Conservation (phyloP, 495 filamentous ascomycete species). For the Platismatia glauca region DNA sequence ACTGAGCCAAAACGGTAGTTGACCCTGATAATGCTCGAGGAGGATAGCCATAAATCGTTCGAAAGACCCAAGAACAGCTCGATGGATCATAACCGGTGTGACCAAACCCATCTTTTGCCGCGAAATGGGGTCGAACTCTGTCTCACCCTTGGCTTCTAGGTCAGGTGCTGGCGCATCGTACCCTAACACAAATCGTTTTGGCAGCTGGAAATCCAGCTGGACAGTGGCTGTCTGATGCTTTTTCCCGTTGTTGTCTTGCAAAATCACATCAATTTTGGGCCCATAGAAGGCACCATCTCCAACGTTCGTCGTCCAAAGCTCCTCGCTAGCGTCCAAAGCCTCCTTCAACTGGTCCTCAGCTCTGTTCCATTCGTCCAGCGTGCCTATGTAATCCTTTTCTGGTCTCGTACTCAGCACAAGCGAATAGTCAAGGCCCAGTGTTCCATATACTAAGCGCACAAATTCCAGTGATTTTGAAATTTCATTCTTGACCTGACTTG, state of each 20-base stretch:
- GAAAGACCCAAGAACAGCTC: slow-evolving; percentile 77
- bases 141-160: slow-evolving; percentile 47
- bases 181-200: slow-evolving; percentile 67
- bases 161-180: slow-evolving; percentile 71
- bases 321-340: slow-evolving; percentile 57
- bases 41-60: slow-evolving; percentile 82
- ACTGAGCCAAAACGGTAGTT: slow-evolving; percentile 88
- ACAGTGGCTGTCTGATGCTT: slow-evolving; percentile 88
- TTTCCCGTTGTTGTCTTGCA: slow-evolving; percentile 75
- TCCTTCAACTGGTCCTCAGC: slow-evolving; percentile 66
- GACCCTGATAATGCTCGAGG: slow-evolving; percentile 74
- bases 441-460: slow-evolving; percentile 66
- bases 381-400: slow-evolving; percentile 67
- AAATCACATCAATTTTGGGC: slow-evolving; percentile 86
- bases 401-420: slow-evolving; percentile 77
- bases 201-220: slow-evolving; percentile 90
- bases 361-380: slow-evolving; percentile 67
- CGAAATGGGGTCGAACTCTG: slow-evolving; percentile 34
- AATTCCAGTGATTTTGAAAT: slow-evolving; percentile 74
- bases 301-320: slow-evolving; percentile 60
- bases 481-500: slow-evolving; percentile 71
- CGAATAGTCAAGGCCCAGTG: slow-evolving; percentile 64
- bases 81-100: slow-evolving; percentile 77
- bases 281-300: slow-evolving; percentile 93
- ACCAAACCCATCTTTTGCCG: slow-evolving; percentile 45